These are phyloP conservation scores for Amaranthus cruentus DNA, from an alignment of 148 eudicot species.

Conservation along the genomic window DNA sequence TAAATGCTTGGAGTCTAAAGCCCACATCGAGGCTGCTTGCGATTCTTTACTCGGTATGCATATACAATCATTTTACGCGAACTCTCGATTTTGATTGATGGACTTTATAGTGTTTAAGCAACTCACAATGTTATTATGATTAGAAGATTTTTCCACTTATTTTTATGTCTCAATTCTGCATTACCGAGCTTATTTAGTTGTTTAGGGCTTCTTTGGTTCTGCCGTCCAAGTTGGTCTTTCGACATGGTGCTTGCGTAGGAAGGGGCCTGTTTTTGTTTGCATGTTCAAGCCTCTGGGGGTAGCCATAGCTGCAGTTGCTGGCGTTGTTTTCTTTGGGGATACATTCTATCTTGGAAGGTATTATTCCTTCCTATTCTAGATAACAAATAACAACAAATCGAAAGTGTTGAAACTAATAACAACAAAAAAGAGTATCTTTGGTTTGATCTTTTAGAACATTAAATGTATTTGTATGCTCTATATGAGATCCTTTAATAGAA, in stretches of 20 bases:
- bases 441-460: neutral
- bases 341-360: conserved; percentile 79
- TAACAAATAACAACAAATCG: neutral
- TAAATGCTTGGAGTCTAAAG: conserved; percentile 60
- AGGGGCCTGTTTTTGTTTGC: conserved; percentile 81
- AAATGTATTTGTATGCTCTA: neutral
- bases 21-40: conserved; percentile 50
- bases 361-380: neutral
- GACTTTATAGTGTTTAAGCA: neutral
- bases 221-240: conserved; percentile 60
- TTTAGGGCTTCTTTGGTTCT: conserved; percentile 74
- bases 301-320: conserved; percentile 50
- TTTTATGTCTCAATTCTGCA: too few relatives aligned
- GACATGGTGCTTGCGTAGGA: conserved; percentile 69
- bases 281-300: conserved; percentile 83
- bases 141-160: neutral
- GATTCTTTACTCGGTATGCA: conserved; percentile 65
- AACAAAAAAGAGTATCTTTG: neutral
- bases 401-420: too few relatives aligned
- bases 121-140: neutral
- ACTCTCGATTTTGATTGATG: neutral
- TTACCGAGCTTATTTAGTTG: neutral
- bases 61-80: neutral
- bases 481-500: neutral
- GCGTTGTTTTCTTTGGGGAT: conserved; percentile 55